Evolutionary conservation across 305 asterid genomes (phyloP), one percentile per base, ranked within the genome.

Genomic region (Fraxinus latifolia): DNA sequence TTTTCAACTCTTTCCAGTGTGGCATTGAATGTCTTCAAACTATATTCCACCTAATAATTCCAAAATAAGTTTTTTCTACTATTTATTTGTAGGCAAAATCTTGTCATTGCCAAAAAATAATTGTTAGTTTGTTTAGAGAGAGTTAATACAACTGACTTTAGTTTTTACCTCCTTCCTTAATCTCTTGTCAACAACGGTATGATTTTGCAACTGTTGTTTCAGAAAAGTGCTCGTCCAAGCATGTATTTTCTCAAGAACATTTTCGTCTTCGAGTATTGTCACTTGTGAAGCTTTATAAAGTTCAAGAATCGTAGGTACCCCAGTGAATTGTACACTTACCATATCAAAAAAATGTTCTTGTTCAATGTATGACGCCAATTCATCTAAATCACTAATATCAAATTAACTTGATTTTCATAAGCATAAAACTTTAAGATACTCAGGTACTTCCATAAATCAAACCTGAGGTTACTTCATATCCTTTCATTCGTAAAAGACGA

Each of bases 221-320:
- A 89, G 79, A 72, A 84, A 87, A 2, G 71, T 4, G 50, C 77
- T 70, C 15, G 90, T 89, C 92, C 92, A 90, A 34, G 4, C 79
- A 65, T 82, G 72, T 0, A 89, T 77, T 67, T 81, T 81, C 81
- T 82, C 17, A 78, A 90, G 90, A 74, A 72, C 79, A 42, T 14
- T 39, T 9, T 87, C 90, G 0, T 87, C 89, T 81, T 81, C 87
- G 32, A 62, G 3, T 50, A 81, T 12, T 74, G 80, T 83, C 19
- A 78, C 70, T 29, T 87, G 85, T 14, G 93, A 83, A 79, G 93
- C 92, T 87, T 80, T 86, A 89, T 87, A 86, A 4, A 86, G 84
- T 80, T 90, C 91, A 17, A 89, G 62, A 79, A 89, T 85, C 5
- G 79, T 85, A 27, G 67, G 1, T 17, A 85, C 68, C 17, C 78